Evolutionary conservation across 495 filamentous ascomycete genomes (phyloP).

Genomic region (Cudoniella acicularis): DNA sequence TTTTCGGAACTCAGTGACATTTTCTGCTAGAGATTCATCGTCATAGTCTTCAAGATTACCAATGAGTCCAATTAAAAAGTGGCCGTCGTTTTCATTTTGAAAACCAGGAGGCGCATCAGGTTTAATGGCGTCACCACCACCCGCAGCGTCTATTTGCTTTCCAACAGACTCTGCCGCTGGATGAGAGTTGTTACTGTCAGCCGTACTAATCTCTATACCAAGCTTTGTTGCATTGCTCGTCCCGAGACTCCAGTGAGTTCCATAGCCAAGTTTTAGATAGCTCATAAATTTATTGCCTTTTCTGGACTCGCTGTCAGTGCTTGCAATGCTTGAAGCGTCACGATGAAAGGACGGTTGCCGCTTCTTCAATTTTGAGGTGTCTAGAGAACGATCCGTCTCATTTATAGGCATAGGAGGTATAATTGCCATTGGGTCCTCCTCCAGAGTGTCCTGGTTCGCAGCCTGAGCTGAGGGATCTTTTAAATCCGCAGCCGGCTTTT

Average conservation of each 20-base stretch:
- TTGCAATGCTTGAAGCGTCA: constrained; percentile 8
- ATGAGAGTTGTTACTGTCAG: not conserved
- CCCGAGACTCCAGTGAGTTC: constrained; percentile 49
- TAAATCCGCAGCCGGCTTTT: no score
- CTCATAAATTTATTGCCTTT: constrained; percentile 40
- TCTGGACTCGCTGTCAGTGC: constrained; percentile 24
- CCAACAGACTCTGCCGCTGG: not conserved
- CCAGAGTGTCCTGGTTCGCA: not conserved
- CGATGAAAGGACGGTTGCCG: constrained; percentile 8
- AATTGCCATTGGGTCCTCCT: not conserved
- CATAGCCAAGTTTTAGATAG: constrained; percentile 54
- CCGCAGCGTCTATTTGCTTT: not conserved
- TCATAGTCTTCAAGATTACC: constrained; percentile 52
- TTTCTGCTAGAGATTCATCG: constrained; percentile 11
- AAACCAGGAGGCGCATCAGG: no score
- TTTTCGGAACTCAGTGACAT: constrained; percentile 22
- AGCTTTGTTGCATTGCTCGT: constrained; percentile 1
- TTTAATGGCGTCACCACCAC: no score
- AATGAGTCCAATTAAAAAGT: constrained; percentile 68
- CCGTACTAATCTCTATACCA: not conserved
- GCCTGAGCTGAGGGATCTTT: no score
- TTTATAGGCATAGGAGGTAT: constrained; percentile 11
- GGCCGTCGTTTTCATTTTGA: no score
- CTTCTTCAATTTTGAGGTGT: not conserved
- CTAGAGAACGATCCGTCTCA: not conserved